Evolutionary conservation across 31 red algal genomes (phyloP), one percentile per base, ranked within the genome.

Genomic region (Endocladia muricata): DNA sequence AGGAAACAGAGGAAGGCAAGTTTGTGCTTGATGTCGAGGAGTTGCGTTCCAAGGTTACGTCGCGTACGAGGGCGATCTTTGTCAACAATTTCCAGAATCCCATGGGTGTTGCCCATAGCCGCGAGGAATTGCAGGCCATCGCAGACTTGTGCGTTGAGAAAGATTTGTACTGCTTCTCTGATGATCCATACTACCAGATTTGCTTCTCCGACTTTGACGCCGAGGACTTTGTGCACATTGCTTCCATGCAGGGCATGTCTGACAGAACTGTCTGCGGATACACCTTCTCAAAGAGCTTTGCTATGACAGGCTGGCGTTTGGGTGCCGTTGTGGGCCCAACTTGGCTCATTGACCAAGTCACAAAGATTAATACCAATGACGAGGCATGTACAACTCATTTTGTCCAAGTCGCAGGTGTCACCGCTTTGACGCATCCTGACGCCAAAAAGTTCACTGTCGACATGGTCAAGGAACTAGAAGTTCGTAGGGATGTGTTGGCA

Each of bases 301-400:
- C 86, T 57, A 98, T 98, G 95, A 98, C 95, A 42, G 95, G 95
- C 28, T 98, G 87, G 76, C 90, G 95, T 56, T 78, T 98, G 15
- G 95, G 95, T 2, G 81, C 58, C 32, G 88, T 75, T 19, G 34
- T 97, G 1, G 85, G 74, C 23, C 94, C 94, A 22, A 75, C 70
- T 41, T 67, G 62, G 68, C 61, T 97, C 22, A 81, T 85, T 11
- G 89, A 88, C 39, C 59, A 61, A 9, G 73, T 91, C 25, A 84
- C 79, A 33, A 84, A 84, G 73, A 83, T 91, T 28, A 83, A 84
- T 43, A 84, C 70, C 29, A 83, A 91, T 34, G 79, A 83, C 48
- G 88, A 84, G 79, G 88, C 79, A 23, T 91, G 88, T 79, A 91
- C 88, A 13, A 84, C 88, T 1, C 71, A 83, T 74, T 91, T 91